These are phyloP conservation scores for Schizochytrium sp. DNA, from an alignment of 108 stramenopile species.

Conservation along the genomic window DNA sequence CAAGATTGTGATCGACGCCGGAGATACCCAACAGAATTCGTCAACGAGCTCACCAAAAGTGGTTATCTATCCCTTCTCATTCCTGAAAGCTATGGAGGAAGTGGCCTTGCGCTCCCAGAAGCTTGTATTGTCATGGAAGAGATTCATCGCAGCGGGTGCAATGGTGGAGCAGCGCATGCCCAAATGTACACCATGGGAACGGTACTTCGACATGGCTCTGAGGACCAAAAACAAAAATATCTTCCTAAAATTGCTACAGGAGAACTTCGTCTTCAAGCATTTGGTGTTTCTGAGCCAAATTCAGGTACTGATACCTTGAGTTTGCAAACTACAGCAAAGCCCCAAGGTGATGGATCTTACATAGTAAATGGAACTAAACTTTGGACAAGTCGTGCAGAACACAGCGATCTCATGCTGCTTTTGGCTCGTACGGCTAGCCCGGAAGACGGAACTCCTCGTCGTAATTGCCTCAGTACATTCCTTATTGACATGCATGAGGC, in stretches of 20 bases:
- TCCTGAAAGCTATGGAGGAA: slow-evolving; percentile 56
- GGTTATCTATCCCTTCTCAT: slow-evolving; percentile 59
- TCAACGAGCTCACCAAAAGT: slow-evolving; percentile 16
- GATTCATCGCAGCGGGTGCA: slow-evolving; percentile 64
- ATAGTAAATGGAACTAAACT: slow-evolving; percentile 49
- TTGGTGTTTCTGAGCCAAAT: slow-evolving; percentile 59
- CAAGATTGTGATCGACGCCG: slow-evolving; percentile 2
- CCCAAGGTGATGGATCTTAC: slow-evolving; percentile 6
- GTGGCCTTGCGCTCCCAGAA: slow-evolving; percentile 45
- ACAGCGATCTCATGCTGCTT: slow-evolving; percentile 56
- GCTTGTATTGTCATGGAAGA: slow-evolving; percentile 62
- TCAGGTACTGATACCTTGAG: slow-evolving; percentile 52
- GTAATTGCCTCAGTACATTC: slow-evolving; percentile 44
- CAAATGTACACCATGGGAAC: slow-evolving; percentile 61
- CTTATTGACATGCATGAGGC: slow-evolving; percentile 55
- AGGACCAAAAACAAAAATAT: slow-evolving; percentile 61
- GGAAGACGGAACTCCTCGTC: background rate
- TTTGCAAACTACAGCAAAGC: slow-evolving; percentile 36
- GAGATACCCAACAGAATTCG: slow-evolving; percentile 1
- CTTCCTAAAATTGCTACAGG: slow-evolving; percentile 63
- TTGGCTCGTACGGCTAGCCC: slow-evolving; percentile 11
- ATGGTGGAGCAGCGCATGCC: slow-evolving; percentile 56
- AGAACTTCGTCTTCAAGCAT: slow-evolving; percentile 53
- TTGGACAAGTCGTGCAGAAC: slow-evolving; percentile 47
- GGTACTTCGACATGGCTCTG: slow-evolving; percentile 53